Base-by-base conservation (phyloP, 179 eudicot species). In the Beta macrorhiza region DNA sequence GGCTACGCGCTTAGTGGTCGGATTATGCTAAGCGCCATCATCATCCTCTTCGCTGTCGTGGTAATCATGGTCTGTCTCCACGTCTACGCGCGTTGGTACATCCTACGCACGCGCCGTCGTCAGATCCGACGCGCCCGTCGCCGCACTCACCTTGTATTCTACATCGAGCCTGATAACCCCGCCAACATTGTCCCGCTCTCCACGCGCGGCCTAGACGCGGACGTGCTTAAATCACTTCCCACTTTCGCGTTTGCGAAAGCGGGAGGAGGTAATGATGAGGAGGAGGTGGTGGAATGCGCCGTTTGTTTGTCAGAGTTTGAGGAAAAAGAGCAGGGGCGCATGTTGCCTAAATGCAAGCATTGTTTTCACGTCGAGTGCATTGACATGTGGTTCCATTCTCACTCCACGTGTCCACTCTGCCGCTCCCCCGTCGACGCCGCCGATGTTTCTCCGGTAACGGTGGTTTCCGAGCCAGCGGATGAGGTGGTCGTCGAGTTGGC, bases 331-430 rank as follows among this genome's bases (percentile, higher is more conserved):
- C 88, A 78, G 19, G 92, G 90, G 1, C 84, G 99, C 2, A 2
- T 88, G 2, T 72, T 95, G 56, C 99, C 99, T 0, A 95, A 92
- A 14, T 95, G 99, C 13, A 87, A 84, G 5, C 99, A 93, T 42
- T 78, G 85, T 1, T 95, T 95, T 42, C 99, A 95, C 13, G 70
- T 83, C 0, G 96, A 90, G 0, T 95, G 98, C 44, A 92, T 95
- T 37, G 99, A 95, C 45, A 93, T 92, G 98, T 95, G 99, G 99
- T 90, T 95, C 64, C 90, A 88, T 20, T 90, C 98, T 16, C 98
- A 93, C 76, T 90, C 93, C 79, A 93, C 97, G n/a, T 95, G 99
- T 79, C 99, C 99, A 0, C 85, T 95, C 22, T 95, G 99, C 79
- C 89, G 99, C 4, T 82, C 97, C 3, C 79, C 87, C 19, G 97